These are phyloP conservation scores for Ceratocystis lukuohia DNA, from an alignment of 2,329 filamentous ascomycete species.

Conservation along the genomic window DNA sequence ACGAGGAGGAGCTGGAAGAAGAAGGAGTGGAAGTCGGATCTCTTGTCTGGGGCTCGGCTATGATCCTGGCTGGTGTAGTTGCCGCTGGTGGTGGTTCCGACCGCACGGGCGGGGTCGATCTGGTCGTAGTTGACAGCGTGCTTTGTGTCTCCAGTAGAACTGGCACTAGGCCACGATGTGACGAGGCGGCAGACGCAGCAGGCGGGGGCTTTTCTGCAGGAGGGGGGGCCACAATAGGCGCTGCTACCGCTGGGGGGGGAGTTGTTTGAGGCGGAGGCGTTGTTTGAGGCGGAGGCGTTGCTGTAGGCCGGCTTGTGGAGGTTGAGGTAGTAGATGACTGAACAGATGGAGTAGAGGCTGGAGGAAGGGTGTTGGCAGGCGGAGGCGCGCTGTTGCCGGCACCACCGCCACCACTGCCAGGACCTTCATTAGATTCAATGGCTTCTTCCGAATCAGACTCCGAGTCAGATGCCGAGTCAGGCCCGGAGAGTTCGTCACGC, in stretches of 20 bases:
- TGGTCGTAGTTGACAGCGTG: neutral
- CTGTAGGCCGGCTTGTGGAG: neutral
- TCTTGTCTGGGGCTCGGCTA: neutral
- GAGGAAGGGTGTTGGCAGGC: neutral
- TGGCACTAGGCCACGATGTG: neutral
- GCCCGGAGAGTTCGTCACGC: neutral
- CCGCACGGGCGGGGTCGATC: neutral
- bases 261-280: neutral
- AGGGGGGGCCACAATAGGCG: neutral
- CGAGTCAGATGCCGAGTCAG: constrained; percentile 11
- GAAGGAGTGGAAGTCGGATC: neutral
- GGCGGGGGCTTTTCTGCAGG: neutral
- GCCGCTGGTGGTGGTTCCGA: neutral
- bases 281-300: neutral
- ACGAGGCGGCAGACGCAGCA: neutral
- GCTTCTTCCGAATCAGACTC: constrained; percentile 6
- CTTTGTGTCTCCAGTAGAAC: constrained; percentile 1
- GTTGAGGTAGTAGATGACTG: neutral
- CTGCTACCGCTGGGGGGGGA: neutral
- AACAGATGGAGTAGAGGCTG: neutral
- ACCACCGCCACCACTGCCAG: neutral
- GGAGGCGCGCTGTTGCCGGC: neutral
- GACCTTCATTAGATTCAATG: neutral
- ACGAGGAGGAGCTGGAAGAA: neutral
- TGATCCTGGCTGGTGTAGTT: neutral